Conservation (phyloP, 768 basidiomycete genomes). For the Rhizopogon salebrosus region DNA sequence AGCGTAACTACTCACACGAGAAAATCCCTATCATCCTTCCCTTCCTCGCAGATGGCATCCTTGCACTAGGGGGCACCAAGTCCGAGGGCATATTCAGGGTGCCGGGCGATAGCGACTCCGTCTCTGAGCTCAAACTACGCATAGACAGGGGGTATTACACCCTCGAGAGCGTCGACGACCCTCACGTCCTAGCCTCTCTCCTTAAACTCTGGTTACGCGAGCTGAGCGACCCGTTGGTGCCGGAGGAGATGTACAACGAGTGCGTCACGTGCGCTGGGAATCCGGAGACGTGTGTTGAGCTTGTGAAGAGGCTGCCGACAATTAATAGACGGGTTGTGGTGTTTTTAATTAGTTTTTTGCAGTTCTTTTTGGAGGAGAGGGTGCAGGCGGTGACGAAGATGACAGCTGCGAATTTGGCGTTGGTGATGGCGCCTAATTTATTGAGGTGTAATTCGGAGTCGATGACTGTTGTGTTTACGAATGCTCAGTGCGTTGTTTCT, state of each 20-base stretch:
- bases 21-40: slow-evolving; percentile 91
- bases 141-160: slow-evolving; percentile 92
- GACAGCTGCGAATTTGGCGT: slow-evolving; percentile 82
- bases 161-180: slow-evolving; percentile 84
- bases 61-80: slow-evolving; percentile 80
- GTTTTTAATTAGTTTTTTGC: slow-evolving; percentile 87
- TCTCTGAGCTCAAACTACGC: slow-evolving; percentile 82
- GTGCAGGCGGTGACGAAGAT: slow-evolving; percentile 77
- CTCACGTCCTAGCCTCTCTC: slow-evolving; percentile 83
- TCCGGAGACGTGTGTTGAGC: slow-evolving; percentile 62
- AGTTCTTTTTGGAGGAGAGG: slow-evolving; percentile 78
- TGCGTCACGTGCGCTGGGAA: slow-evolving; percentile 69
- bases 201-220: slow-evolving; percentile 94
- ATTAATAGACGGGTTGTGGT: slow-evolving; percentile 83
- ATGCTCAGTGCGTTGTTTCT: slow-evolving; percentile 71
- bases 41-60: slow-evolving; percentile 88
- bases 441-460: slow-evolving; percentile 82
- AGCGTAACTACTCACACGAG: slow-evolving; percentile 77
- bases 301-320: slow-evolving; percentile 75
- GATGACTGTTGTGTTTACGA: slow-evolving; percentile 87
- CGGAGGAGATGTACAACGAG: slow-evolving; percentile 88
- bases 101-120: slow-evolving; percentile 84
- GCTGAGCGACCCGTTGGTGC: slow-evolving; percentile 86
- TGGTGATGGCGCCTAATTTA: slow-evolving; percentile 91
- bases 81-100: slow-evolving; percentile 91